A percentile compares a stretch with the other conserved stretches of the same genome.
phyloP scores from a whole-genome alignment of 2,329 filamentous ascomycete species.

The Hypoxylon sp. region DNA sequence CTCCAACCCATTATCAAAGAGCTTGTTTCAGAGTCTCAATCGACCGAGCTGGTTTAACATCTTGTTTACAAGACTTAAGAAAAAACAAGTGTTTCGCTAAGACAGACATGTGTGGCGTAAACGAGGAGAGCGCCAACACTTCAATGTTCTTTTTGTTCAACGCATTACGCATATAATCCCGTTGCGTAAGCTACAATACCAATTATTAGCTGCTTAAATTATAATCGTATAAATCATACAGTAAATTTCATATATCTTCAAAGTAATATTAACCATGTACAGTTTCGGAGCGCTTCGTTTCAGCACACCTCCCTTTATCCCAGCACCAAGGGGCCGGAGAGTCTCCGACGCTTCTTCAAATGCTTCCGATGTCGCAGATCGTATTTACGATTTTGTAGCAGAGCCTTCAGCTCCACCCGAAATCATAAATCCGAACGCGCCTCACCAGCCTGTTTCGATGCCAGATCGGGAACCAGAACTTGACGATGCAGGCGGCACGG shows the following conservation, averaged over 20 bases:
- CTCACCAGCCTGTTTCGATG: too few relatives aligned
- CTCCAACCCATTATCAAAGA: too few relatives aligned
- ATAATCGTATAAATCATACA: too few relatives aligned
- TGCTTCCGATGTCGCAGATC: background rate
- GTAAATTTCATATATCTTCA: background rate
- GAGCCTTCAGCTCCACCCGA: too few relatives aligned
- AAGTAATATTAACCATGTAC: background rate
- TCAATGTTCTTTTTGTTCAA: background rate
- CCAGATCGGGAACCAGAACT: too few relatives aligned
- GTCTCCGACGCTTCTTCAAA: background rate
- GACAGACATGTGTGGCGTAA: background rate
- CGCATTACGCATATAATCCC: conserved; percentile 3
- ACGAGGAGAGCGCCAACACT: background rate
- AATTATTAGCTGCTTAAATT: too few relatives aligned
- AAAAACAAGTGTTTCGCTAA: background rate
- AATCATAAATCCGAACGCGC: too few relatives aligned
- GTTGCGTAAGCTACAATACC: background rate
- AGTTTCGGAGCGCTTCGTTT: background rate
- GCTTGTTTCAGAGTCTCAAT: too few relatives aligned
- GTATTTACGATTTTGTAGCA: too few relatives aligned
- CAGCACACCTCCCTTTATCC: background rate
- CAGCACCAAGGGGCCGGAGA: background rate
- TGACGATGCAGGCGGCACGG: too few relatives aligned
- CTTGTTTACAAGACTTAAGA: background rate
- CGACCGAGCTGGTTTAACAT: background rate